phyloP scores from a whole-genome alignment of 2,329 filamentous ascomycete species.

The Talaromyces sp. region DNA sequence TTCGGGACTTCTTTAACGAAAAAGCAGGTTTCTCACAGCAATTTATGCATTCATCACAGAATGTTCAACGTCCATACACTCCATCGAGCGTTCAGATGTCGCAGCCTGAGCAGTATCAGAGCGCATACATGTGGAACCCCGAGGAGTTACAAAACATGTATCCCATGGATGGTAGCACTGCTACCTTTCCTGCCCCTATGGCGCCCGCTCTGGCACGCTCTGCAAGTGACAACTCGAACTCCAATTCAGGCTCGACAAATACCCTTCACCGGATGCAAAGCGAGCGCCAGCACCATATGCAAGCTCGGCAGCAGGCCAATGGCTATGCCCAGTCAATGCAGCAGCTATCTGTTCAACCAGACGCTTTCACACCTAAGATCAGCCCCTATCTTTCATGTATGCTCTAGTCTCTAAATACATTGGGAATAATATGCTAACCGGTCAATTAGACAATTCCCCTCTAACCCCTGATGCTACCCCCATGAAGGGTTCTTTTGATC shows the following conservation, averaged over 20 bases:
- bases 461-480: slow-evolving; percentile 70
- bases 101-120: slow-evolving; percentile 34
- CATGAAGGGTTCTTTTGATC: slow-evolving; percentile 43
- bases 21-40: slow-evolving; percentile 28
- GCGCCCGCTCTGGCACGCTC: slow-evolving; percentile 27
- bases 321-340: slow-evolving; percentile 29
- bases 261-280: slow-evolving; percentile 35
- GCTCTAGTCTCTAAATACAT: not conserved
- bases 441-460: slow-evolving; percentile 43
- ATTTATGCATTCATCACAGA: slow-evolving; percentile 13
- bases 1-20: slow-evolving; percentile 32
- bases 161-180: slow-evolving; percentile 36
- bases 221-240: slow-evolving; percentile 22
- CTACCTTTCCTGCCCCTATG: slow-evolving; percentile 11
- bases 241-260: slow-evolving; percentile 26
- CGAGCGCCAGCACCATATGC: slow-evolving; percentile 24
- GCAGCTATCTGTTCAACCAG: slow-evolving; percentile 44
- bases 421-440: not conserved
- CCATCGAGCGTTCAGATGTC: slow-evolving; percentile 10
- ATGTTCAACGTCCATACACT: slow-evolving; percentile 52
- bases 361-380: slow-evolving; percentile 42
- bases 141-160: slow-evolving; percentile 35
- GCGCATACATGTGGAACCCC: slow-evolving; percentile 32
- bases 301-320: slow-evolving; percentile 24
- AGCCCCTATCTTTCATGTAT: slow-evolving; percentile 56